Percentiles rank a stretch among this genome's conserved stretches.
Evolutionary conservation across 1,139 yeast species (phyloP).

Genomic region (Saccharomyces hybrid): DNA sequence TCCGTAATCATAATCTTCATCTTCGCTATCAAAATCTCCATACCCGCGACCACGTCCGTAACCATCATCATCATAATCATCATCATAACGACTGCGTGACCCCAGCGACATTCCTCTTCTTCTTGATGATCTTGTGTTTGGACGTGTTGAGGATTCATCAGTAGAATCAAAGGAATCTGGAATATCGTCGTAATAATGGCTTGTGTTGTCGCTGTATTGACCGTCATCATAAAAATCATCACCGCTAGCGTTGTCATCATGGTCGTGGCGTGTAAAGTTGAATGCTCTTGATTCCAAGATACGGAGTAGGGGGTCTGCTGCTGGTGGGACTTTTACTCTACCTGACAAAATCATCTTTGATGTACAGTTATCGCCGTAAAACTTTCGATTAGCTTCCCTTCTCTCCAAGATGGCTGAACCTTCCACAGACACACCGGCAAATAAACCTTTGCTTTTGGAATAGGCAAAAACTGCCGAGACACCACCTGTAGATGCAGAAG

Average conservation of each 20-base stretch:
- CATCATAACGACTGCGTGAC: conserved; percentile 5
- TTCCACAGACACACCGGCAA: conserved; percentile 94
- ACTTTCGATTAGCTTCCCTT: conserved; percentile 90
- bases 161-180: conserved; percentile 27
- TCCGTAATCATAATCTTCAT: conserved; percentile 6
- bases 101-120: neutral
- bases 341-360: conserved; percentile 79
- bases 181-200: conserved; percentile 29
- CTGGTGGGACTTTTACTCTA: conserved; percentile 81
- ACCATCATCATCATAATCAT: conserved; percentile 31
- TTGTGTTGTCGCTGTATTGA: conserved; percentile 38
- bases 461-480: conserved; percentile 90
- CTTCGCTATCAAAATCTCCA: conserved; percentile 7
- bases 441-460: conserved; percentile 91
- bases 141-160: conserved; percentile 9
- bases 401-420: conserved; percentile 93
- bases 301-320: conserved; percentile 76
- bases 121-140: neutral
- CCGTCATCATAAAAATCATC: conserved; percentile 39
- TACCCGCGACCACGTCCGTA: conserved; percentile 3
- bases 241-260: conserved; percentile 59
- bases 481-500: conserved; percentile 76
- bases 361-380: conserved; percentile 79
- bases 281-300: conserved; percentile 80
- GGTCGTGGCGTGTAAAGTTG: conserved; percentile 48